Percentiles rank a stretch among this genome's conserved stretches.
Evolutionary conservation across 2,329 filamentous ascomycete species (phyloP).

Genomic region (Trichoderma arundinaceum): DNA sequence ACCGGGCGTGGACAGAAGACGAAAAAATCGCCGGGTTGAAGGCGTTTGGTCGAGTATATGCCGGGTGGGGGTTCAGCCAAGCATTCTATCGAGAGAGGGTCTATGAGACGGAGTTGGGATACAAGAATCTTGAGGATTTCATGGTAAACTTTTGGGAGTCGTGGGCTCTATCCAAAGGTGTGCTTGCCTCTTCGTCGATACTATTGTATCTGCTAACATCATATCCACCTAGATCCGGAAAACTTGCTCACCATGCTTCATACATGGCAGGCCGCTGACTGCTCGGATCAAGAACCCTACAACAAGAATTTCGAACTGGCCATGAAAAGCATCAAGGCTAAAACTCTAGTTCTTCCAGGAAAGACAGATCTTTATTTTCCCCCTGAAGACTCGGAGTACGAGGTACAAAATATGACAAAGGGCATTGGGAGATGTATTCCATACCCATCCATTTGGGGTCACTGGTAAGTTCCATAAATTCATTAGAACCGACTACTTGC

Average conservation of each 20-base stretch:
- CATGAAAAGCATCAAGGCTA: slow-evolving; percentile 73
- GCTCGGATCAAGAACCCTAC: slow-evolving; percentile 71
- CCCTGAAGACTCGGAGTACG: slow-evolving; percentile 77
- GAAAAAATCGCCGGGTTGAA: slow-evolving; percentile 58
- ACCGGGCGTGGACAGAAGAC: slow-evolving; percentile 49
- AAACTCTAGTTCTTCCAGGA: slow-evolving; percentile 70
- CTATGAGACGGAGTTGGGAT: slow-evolving; percentile 69
- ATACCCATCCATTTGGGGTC: slow-evolving; percentile 52
- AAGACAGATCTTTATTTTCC: slow-evolving; percentile 84
- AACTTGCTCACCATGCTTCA: slow-evolving; percentile 76
- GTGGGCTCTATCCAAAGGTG: slow-evolving; percentile 69
- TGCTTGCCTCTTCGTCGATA: slow-evolving; percentile 40
- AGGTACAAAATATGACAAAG: slow-evolving; percentile 59
- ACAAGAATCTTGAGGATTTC: slow-evolving; percentile 73
- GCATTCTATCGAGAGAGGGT: slow-evolving; percentile 75
- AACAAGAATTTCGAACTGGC: slow-evolving; percentile 69
- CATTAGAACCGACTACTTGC: too few relatives aligned
- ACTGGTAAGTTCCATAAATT: slow-evolving; percentile 41
- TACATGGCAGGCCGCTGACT: slow-evolving; percentile 79
- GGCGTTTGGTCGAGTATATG: slow-evolving; percentile 76
- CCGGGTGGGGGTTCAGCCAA: slow-evolving; percentile 82
- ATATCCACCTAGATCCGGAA: slow-evolving; percentile 61
- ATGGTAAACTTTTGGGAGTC: slow-evolving; percentile 77
- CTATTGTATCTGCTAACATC: neutral
- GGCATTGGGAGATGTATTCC: slow-evolving; percentile 45